phyloP scores from a whole-genome alignment of 345 rosid species.

The Anacardium occidentale region DNA sequence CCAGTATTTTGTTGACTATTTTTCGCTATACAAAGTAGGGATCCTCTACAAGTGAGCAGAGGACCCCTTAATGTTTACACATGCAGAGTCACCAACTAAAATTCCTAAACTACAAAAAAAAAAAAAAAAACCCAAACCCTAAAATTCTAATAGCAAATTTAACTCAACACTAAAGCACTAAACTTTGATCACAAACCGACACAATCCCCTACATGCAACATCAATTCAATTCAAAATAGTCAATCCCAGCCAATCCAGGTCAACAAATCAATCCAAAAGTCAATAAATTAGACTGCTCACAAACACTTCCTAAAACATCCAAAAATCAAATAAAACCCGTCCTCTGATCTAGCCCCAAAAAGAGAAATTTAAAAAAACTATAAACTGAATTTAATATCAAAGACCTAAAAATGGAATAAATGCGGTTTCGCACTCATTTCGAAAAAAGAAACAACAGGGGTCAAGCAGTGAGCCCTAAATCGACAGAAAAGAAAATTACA shows the following conservation, averaged over 20 bases:
- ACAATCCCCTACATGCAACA: slow-evolving; percentile 34
- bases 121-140: slow-evolving; percentile 21
- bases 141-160: slow-evolving; percentile 37
- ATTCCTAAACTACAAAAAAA: slow-evolving; percentile 11
- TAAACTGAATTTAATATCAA: slow-evolving; percentile 25
- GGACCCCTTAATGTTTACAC: slow-evolving; percentile 59
- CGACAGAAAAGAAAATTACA: background rate
- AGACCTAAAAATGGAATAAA: slow-evolving; percentile 21
- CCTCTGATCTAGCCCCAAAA: slow-evolving; percentile 37
- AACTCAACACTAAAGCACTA: slow-evolving; percentile 20
- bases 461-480: slow-evolving; percentile 1
- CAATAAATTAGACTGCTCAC: slow-evolving; percentile 38
- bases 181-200: slow-evolving; percentile 28
- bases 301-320: slow-evolving; percentile 17
- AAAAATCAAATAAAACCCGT: slow-evolving; percentile 20
- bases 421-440: slow-evolving; percentile 15
- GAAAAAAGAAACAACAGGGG: background rate
- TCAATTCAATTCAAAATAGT: slow-evolving; percentile 26
- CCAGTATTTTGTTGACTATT: slow-evolving; percentile 8
- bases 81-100: slow-evolving; percentile 39
- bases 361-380: slow-evolving; percentile 18
- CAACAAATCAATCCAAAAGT: slow-evolving; percentile 33
- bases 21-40: slow-evolving; percentile 30
- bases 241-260: slow-evolving; percentile 27
- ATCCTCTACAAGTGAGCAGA: slow-evolving; percentile 59